Evolutionary conservation across 371 early-diverging fungal species (phyloP), one percentile per base, ranked within the genome.

Genomic region (Actinomortierella wolfii): DNA sequence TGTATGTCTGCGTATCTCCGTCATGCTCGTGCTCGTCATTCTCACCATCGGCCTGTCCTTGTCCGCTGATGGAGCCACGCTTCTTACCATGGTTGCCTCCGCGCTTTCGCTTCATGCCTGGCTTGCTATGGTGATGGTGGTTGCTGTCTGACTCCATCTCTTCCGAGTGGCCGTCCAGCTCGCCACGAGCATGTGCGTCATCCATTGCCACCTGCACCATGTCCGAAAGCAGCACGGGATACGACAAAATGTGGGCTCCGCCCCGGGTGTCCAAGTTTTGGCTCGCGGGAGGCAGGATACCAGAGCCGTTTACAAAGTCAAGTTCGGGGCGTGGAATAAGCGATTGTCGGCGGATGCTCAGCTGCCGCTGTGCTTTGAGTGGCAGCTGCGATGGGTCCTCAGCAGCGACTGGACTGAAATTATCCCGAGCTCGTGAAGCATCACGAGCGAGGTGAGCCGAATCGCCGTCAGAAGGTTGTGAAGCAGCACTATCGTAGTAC

Each of bases 281-380:
- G 50, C 46, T 71, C 15, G 57, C 73, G 1, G 73, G 65, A 0
- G 73, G 73, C 2, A 71, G 39, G 20, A 71, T 71, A 3, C 73
- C 73, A 0, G 64, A 64, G 28, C 70, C 70, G 9, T 49, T 56
- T 1, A 70, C 58, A 50, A 70, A 70, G 44, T 70, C 70, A n/a
- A 70, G 47, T 15, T 71, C 73, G 0, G 58, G 62, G 3, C 73
- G 73, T 20, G 73, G 73, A 18, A 71, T 57, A 34, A 66, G 48
- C 2, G 73, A 71, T 21, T 65, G 73, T 9, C 73, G 73, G 17
- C 73, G 73, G 23, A 71, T 71, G 26, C 61, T 61, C 29, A 57
- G 46, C 20, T 65, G 66, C 4, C 73, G 57, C 45, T 71, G 73
- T 15, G 58, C 66, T 58, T 66, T 54, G 24, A 71, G 56, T n/a